These are phyloP conservation scores for Marchantia paleacea DNA, from an alignment of 225 moss, liverwort and hornwort genomes.

Conservation along the genomic window DNA sequence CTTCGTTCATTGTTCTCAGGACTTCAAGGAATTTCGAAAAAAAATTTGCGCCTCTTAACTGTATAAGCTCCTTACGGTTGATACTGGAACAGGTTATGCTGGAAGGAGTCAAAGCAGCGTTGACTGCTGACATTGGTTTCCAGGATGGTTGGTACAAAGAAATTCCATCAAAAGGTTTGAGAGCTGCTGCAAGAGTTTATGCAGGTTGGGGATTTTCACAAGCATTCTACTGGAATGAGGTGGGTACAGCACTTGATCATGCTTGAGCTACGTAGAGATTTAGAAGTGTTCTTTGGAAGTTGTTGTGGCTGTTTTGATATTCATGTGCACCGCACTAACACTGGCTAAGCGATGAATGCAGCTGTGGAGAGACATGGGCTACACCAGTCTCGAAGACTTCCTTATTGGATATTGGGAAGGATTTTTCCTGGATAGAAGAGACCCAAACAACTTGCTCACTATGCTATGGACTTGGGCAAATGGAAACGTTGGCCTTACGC, in stretches of 20 bases:
- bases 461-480: constrained; percentile 77
- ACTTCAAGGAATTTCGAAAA: neutral
- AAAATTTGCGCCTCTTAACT: too few relatives aligned
- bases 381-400: constrained; percentile 66
- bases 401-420: constrained; percentile 66
- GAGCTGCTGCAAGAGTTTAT: constrained; percentile 63
- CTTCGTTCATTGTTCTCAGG: neutral
- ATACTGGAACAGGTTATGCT: constrained; percentile 47
- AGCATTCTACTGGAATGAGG: constrained; percentile 68
- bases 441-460: constrained; percentile 58
- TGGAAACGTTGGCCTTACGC: constrained; percentile 54
- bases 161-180: constrained; percentile 45
- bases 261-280: neutral
- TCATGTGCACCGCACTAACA: neutral
- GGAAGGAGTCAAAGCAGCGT: constrained; percentile 61
- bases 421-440: constrained; percentile 60
- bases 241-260: constrained; percentile 11
- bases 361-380: constrained; percentile 65
- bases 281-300: neutral
- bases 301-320: neutral
- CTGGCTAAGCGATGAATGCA: constrained; percentile 18
- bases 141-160: constrained; percentile 71
- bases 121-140: constrained; percentile 49
- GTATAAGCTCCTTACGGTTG: neutral
- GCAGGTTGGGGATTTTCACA: constrained; percentile 70